Percentiles rank a stretch among this genome's conserved stretches.
Evolutionary conservation across 371 early-diverging fungal species (phyloP).

Genomic region (Rhizopus microsporus): DNA sequence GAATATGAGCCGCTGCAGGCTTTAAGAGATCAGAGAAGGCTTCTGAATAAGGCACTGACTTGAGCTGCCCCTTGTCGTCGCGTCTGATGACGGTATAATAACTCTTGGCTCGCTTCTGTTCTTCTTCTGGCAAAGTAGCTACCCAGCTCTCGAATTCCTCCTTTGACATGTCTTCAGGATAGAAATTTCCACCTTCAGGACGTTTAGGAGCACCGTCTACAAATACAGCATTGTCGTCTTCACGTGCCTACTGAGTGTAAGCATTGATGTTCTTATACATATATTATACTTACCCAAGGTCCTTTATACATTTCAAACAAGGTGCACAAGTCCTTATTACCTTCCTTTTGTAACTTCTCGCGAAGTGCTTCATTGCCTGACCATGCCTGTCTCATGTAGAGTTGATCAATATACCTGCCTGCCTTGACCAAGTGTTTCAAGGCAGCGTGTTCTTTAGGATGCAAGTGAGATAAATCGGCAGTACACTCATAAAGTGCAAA

Average conservation of each 20-base stretch:
- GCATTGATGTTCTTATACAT: not conserved
- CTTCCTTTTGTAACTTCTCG: slow-evolving; percentile 44
- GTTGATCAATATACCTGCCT: slow-evolving; percentile 61
- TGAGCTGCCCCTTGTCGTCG: slow-evolving; percentile 34
- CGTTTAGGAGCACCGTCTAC: slow-evolving; percentile 59
- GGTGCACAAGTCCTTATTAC: slow-evolving; percentile 38
- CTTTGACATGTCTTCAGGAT: slow-evolving; percentile 77
- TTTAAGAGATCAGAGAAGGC: slow-evolving; percentile 65
- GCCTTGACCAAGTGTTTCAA: slow-evolving; percentile 67
- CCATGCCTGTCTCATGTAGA: slow-evolving; percentile 78
- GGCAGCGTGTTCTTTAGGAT: slow-evolving; percentile 63
- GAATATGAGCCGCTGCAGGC: slow-evolving; percentile 60
- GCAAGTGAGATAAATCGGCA: slow-evolving; percentile 62
- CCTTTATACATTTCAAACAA: slow-evolving; percentile 74
- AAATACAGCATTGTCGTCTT: slow-evolving; percentile 61
- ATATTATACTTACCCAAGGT: slow-evolving; percentile 61
- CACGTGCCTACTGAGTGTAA: slow-evolving; percentile 30
- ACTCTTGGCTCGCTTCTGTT: slow-evolving; percentile 60
- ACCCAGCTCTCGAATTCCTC: slow-evolving; percentile 70
- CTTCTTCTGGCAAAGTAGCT: slow-evolving; percentile 44
- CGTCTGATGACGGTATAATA: slow-evolving; percentile 70
- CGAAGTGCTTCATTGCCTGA: slow-evolving; percentile 63
- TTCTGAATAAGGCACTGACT: slow-evolving; percentile 55
- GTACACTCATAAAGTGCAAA: slow-evolving; percentile 60
- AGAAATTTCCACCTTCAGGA: slow-evolving; percentile 73